Conservation (phyloP, 129 eudicot genomes). For the Saussurea involucrata region DNA sequence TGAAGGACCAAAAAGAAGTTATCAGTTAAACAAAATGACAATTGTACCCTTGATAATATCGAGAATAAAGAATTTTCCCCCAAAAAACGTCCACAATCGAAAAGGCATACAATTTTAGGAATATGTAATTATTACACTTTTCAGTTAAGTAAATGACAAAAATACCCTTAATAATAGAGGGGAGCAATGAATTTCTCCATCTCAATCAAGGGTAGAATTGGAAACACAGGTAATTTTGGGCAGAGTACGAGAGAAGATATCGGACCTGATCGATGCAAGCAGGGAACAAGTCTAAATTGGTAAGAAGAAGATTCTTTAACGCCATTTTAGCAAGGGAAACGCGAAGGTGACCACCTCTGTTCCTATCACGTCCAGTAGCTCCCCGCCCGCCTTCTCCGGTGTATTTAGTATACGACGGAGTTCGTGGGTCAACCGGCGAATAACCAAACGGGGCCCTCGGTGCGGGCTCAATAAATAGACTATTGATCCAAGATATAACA, state of each 20-base stretch:
- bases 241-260: background rate
- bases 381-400: constrained; percentile 83
- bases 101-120: background rate
- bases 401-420: constrained; percentile 86
- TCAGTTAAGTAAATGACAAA: background rate
- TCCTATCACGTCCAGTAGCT: constrained; percentile 80
- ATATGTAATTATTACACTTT: background rate
- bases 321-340: constrained; percentile 93
- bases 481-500: constrained; percentile 95
- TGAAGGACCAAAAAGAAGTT: constrained; percentile 23
- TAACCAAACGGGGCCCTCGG: constrained; percentile 96
- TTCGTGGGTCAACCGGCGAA: constrained; percentile 98
- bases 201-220: too few relatives aligned
- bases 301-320: constrained; percentile 87
- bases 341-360: constrained; percentile 92
- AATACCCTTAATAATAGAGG: background rate
- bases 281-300: constrained; percentile 96
- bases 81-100: too few relatives aligned
- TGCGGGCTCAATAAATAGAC: constrained; percentile 92
- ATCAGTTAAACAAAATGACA: background rate
- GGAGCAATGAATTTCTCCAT: background rate
- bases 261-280: constrained; percentile 99
- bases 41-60: too few relatives aligned
- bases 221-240: background rate
- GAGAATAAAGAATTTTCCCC: too few relatives aligned